Evolutionary conservation across 768 basidiomycete genomes (phyloP).

Genomic region (Tephrocybe sp.): DNA sequence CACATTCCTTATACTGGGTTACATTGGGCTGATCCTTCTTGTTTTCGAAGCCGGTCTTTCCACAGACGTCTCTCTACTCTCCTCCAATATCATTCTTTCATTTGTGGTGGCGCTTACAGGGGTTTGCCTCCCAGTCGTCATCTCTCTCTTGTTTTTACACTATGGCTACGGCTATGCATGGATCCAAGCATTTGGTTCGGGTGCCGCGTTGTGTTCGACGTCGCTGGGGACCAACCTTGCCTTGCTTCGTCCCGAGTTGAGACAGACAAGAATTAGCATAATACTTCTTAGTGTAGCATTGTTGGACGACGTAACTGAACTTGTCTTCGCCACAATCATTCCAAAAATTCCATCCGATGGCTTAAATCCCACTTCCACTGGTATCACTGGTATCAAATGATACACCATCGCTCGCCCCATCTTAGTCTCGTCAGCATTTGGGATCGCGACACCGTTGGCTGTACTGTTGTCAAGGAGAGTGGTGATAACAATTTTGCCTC

Average conservation of each 20-base stretch:
- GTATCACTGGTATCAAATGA: slow-evolving; percentile 25
- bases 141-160: slow-evolving; percentile 45
- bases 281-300: slow-evolving; percentile 63
- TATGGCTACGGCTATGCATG: slow-evolving; percentile 39
- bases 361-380: slow-evolving; percentile 9
- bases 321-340: slow-evolving; percentile 59
- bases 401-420: slow-evolving; percentile 51
- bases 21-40: slow-evolving; percentile 48
- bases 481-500: neutral
- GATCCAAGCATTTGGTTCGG: slow-evolving; percentile 58
- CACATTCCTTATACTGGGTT: slow-evolving; percentile 44
- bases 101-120: slow-evolving; percentile 50
- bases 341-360: slow-evolving; percentile 32
- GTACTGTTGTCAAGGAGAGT: slow-evolving; percentile 20
- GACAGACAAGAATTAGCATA: slow-evolving; percentile 51
- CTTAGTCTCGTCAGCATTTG: slow-evolving; percentile 54
- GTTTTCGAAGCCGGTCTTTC: slow-evolving; percentile 63
- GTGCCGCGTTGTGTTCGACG: slow-evolving; percentile 62
- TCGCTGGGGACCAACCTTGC: slow-evolving; percentile 69
- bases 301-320: slow-evolving; percentile 63
- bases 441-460: slow-evolving; percentile 34
- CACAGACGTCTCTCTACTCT: slow-evolving; percentile 45
- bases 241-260: slow-evolving; percentile 49
- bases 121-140: slow-evolving; percentile 47
- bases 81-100: slow-evolving; percentile 48